Evolutionary conservation across 2,329 filamentous ascomycete species (phyloP), one percentile per base, ranked within the genome.

Genomic region (Pseudogymnoascus sp.): DNA sequence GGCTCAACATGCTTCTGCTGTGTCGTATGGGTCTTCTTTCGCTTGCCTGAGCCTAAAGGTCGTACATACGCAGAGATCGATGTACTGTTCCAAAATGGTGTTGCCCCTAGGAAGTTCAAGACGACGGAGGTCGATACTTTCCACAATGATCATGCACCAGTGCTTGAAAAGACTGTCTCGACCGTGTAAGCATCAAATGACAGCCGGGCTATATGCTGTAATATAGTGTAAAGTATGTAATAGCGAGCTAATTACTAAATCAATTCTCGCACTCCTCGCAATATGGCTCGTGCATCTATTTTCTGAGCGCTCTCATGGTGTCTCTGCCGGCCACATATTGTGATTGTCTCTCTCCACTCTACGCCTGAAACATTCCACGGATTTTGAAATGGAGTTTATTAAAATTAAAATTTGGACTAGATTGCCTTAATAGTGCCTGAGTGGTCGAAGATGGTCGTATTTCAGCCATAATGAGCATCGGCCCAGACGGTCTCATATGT

Each of bases 181-280:
- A 47, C 22, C 3, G 41, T 22, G 6, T 47, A 47, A 28, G 22
- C 9, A 47, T 28, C 22, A 15, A 28, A 28, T 11, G 28, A 47
- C 7, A 28, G 41, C 7, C 7, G 14, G 22, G n/a, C 14, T 14
- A 47, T 47, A 28, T 47, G 9, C 41, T 47, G 41, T 28, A 47
- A 47, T 28, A 28, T 47, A 47, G 41, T 28, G 11, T 28, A 47
- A 9, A 14, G 20, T 15, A 47, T 28, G 15, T 15, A 4, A 25
- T 25, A 25, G 5, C 5, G 22, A 25, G 5, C 22, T 5, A 5
- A 25, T 25, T 25, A 25, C 22, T 5, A 85, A 57, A 86, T 81
- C 82, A 86, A 86, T 67, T 80, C 82, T 67, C 81, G 60, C 85
- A 86, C 63, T 85, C 79, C 6, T 85, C 82, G 62, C 80, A 80